Base-by-base conservation (phyloP, 768 basidiomycete species). In the Boletus patriciae region DNA sequence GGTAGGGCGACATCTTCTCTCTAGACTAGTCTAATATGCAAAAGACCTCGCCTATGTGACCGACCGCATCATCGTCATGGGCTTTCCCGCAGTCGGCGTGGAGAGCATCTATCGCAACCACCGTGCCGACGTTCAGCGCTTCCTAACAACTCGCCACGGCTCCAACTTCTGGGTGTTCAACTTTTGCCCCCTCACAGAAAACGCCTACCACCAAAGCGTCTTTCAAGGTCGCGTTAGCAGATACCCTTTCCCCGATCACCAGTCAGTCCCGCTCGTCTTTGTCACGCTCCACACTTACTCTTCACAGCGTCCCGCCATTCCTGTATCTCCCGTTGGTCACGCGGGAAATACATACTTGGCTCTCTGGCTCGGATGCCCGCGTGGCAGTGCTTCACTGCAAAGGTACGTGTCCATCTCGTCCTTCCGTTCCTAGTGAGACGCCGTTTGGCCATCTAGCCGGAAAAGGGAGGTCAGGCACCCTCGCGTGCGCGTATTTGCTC, bases 171-270 rank as follows among this genome's bases (percentile, higher is more conserved):
- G 91, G 86, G 83, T 94, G 11, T 94, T 91, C 79, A 94, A 96
- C 70, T 85, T 94, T 57, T 94, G 92, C 61, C 92, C 92, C 0
- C 63, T 86, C 9, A 78, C 76, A 59, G 93, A 94, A 71, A 94
- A 94, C 67, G 80, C 84, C 7, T 96, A 96, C 70, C 81, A 85
- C 4, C 74, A 86, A 3, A 72, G 74, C 45, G 73, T 86, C 37
- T 94, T 94, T 66, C 80, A 81, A 13, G 84, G 86, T 9, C 77
- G 90, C 41, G 88, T 93, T 18, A 91, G 88, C 63, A 76, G 92
- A 50, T 94, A 88, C 66, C 93, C 93, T 0, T 94, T 92, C 67
- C 93, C 93, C 21, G 93, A 95, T 67, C 93, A 95, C 67, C 90
- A 94, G 85, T 90, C 61, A 71, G 88, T 79, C 58, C 86, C 89